Evolutionary conservation across 1,284 basidiomycete species (phyloP).

Genomic region (Fomes fomentarius): DNA sequence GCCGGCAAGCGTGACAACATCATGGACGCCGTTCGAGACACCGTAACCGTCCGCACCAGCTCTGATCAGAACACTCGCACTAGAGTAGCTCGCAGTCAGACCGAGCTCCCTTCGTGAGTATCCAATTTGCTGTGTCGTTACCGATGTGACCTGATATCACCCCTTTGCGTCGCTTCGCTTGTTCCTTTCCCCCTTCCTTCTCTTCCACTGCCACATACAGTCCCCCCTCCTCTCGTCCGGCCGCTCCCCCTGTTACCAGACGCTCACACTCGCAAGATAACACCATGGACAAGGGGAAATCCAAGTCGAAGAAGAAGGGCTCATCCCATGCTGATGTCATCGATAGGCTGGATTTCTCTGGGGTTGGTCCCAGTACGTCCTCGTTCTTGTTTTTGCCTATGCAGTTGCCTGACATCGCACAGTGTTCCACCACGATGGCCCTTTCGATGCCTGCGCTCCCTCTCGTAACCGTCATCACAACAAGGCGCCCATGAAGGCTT

Average conservation of each 20-base stretch:
- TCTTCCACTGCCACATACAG: no score
- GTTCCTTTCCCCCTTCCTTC: conserved; percentile 15
- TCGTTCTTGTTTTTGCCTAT: conserved; percentile 8
- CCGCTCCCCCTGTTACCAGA: conserved; percentile 44
- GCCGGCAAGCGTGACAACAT: conserved; percentile 43
- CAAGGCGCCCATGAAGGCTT: conserved; percentile 82
- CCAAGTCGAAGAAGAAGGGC: conserved; percentile 65
- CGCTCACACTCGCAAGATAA: conserved; percentile 75
- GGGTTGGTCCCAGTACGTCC: conserved; percentile 74
- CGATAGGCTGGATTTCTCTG: conserved; percentile 65
- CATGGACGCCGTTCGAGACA: conserved; percentile 66
- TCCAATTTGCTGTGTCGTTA: conserved; percentile 7
- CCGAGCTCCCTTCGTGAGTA: conserved; percentile 42
- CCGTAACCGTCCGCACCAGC: conserved; percentile 48
- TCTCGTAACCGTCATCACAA: conserved; percentile 79
- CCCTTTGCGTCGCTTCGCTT: conserved; percentile 1
- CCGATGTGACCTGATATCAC: conserved; percentile 22
- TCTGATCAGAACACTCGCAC: conserved; percentile 42
- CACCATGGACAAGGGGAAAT: conserved; percentile 49
- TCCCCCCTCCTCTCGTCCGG: conserved; percentile 14
- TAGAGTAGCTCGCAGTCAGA: conserved; percentile 51
- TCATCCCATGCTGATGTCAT: conserved; percentile 71
- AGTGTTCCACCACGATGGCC: conserved; percentile 90
- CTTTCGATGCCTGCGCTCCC: conserved; percentile 86
- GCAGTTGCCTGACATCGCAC: conserved; percentile 8